Evolutionary conservation across 805 yeast genomes (phyloP).

Genomic region (Saccharomycopsis vini): DNA sequence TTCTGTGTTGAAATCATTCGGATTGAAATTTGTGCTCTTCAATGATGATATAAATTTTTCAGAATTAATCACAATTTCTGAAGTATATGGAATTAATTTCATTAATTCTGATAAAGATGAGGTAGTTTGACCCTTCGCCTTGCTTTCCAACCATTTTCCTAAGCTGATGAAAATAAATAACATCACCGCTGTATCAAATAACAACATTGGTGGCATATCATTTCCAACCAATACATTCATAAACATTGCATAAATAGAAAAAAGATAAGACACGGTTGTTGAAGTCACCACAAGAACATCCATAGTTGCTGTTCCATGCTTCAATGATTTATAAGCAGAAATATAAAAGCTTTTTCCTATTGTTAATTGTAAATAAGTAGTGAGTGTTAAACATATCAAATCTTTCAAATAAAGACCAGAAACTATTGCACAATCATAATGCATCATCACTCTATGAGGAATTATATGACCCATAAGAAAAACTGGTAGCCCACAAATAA

Average conservation of each 20-base stretch:
- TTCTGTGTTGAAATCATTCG: constrained; percentile 23
- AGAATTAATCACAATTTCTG: constrained; percentile 49
- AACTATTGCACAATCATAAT: constrained; percentile 27
- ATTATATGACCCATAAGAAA: constrained; percentile 36
- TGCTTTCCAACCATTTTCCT: constrained; percentile 87
- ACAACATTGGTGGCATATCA: constrained; percentile 41
- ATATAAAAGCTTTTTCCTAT: constrained; percentile 62
- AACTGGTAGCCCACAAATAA: constrained; percentile 56
- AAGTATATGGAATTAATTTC: constrained; percentile 70
- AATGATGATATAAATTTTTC: constrained; percentile 8
- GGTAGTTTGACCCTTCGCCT: constrained; percentile 90
- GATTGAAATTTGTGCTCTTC: neutral
- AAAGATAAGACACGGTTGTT: constrained; percentile 67
- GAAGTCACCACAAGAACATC: constrained; percentile 82
- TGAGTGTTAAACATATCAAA: constrained; percentile 46
- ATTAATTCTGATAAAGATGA: constrained; percentile 75
- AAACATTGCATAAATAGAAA: constrained; percentile 58
- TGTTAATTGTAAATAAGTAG: constrained; percentile 51
- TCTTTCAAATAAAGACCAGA: constrained; percentile 62
- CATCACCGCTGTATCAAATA: constrained; percentile 86
- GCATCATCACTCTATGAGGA: constrained; percentile 24
- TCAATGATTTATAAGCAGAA: constrained; percentile 56
- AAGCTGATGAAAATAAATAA: constrained; percentile 72
- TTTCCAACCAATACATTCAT: constrained; percentile 34
- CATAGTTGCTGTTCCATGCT: constrained; percentile 78